Evolutionary conservation across 805 yeast species (phyloP), one percentile per base, ranked within the genome.

Genomic region (Starmerella stigmatis): DNA sequence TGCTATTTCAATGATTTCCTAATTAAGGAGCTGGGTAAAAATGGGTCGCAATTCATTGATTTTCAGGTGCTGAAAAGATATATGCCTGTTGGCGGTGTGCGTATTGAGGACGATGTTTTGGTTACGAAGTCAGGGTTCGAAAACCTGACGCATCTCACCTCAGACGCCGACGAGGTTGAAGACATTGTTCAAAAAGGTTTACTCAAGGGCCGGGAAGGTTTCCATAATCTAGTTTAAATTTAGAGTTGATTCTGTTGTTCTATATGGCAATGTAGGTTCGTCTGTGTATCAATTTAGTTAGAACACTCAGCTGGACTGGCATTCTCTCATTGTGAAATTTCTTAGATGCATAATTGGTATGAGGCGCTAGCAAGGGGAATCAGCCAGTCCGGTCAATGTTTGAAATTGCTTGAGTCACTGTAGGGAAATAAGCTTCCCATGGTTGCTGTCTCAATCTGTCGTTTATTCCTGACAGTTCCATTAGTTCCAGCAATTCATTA

Each of bases 21-120:
- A 58, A 67, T 92, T 38, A 76, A 80, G 41, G 43, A 43, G 3
- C 45, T 49, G 3, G 49, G 51, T 12, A 57, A 60, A 3, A 56
- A 60, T 13, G 63, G 64, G 34, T 51, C 64, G 28, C 75, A 75
- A 56, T 82, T 66, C 62, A 79, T 89, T 46, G 71, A 86, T 57
- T 61, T 64, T 51, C 77, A 74, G 0, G 77, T 81, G 6, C 68
- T 89, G 50, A 78, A 83, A 45, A 78, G 75, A 57, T 89, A 86
- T 64, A 75, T 81, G 80, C 75, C 80, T 54, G 76, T 92, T 46
- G 98, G 98, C n/a, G 98, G 98, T 36, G 96, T 89, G 5, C 76
- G 98, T 63, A 86, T 89, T 46, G 98, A 89, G 64, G 98, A 89
- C 60, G 96, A 89, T 59, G 73, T 92, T 33, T 66, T 85, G 36